Base-by-base conservation (phyloP, 2,329 filamentous ascomycete species). In the Penicillium sp. region DNA sequence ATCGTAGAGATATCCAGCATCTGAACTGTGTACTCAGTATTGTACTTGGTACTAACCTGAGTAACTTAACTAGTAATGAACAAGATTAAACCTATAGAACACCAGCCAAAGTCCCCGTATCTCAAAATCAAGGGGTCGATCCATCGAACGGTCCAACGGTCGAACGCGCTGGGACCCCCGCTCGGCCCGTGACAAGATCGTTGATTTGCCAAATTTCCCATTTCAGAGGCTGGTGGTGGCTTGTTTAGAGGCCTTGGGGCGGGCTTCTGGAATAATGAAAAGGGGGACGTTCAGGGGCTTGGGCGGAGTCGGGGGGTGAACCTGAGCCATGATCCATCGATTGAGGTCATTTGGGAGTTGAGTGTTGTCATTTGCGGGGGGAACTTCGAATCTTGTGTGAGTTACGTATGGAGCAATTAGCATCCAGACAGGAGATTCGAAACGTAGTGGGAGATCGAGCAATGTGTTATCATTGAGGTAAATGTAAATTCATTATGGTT, bases 131-230 rank as follows among this genome's bases (percentile, higher is more conserved):
- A 19, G 52, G 51, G 51, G 18, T 31, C 31, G 31, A 31, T 31
- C 31, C 31, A 9, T 7, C 16, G 16, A 47, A n/a, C 51, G 27
- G 27, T 7, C 19, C 6, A 10, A 10, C 19, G 14, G 18, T 18
- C 31, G 31, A 33, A 16, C 44, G 24, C 16, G 24, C 13, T 27
- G 6, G 14, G 14, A 31, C 37, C 51, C 36, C 11, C 10, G 49
- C 19, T 24, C 44, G 50, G 40, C 44, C 44, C 60, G 50, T 52
- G 56, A 57, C 54, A 50, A 59, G 53, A 47, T 41, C 4, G 18
- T 41, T 18, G 19, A 4, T 19, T 41, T 18, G 7, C 37, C 18
- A 18, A 18, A 18, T 3, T 40, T 40, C 24, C 24, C 7, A 2
- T 27, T 44, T 46, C 3, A 13, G 24, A 16, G 2, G 41, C 2